A percentile compares a stretch with the other conserved stretches of the same genome.
These are phyloP conservation scores for Caryopteris hybrid DNA, from an alignment of 305 asterid genomes.

Conservation along the genomic window DNA sequence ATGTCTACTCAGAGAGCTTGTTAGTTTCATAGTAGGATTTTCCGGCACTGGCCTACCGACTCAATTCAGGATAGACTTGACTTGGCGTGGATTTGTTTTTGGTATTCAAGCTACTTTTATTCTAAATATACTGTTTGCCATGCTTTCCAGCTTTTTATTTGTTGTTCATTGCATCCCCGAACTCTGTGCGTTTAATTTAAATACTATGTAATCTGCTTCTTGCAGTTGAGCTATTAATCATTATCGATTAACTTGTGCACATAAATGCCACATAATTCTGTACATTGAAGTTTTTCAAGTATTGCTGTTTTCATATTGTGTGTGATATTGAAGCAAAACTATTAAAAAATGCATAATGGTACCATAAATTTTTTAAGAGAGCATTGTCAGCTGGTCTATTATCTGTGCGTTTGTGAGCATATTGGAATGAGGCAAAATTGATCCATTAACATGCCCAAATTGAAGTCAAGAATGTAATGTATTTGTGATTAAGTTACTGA, in stretches of 20 bases:
- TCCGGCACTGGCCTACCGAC: not conserved
- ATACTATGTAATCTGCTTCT: not conserved
- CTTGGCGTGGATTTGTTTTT: constrained; percentile 1
- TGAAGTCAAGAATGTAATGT: too few species aligned
- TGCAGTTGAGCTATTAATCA: not conserved
- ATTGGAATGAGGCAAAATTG: not conserved
- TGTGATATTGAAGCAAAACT: not conserved
- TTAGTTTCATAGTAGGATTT: not conserved
- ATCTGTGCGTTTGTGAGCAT: not conserved
- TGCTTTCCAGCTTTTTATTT: not conserved
- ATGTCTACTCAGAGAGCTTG: not conserved
- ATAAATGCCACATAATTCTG: not conserved
- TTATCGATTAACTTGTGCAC: not conserved
- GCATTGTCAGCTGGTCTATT: not conserved
- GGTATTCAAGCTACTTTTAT: not conserved
- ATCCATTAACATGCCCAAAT: too few species aligned
- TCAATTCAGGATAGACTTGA: not conserved
- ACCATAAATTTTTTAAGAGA: not conserved
- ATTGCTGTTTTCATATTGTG: not conserved
- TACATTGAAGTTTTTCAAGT: not conserved
- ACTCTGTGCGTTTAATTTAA: not conserved
- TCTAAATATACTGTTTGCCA: not conserved
- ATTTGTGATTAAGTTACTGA: too few species aligned
- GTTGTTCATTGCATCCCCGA: not conserved
- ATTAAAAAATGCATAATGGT: not conserved